Evolutionary conservation across 1,284 basidiomycete species (phyloP), one percentile per base, ranked within the genome.

Genomic region (Calocybe gambosa): DNA sequence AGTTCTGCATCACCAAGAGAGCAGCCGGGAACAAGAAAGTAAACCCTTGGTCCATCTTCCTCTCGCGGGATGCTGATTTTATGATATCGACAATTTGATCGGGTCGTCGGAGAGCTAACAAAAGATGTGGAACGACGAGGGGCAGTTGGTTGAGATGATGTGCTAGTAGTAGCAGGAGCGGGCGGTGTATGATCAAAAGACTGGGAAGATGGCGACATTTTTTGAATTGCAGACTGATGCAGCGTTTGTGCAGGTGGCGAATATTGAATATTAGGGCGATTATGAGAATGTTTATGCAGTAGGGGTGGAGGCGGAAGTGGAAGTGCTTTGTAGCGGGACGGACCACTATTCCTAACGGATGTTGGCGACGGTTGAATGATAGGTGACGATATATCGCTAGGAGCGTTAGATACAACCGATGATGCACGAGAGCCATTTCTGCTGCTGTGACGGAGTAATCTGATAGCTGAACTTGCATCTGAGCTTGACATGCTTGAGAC

Each of bases 1-100:
- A 83, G 58, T 51, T 77, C 72, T 21, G 54, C 54, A 52, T 83
- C 70, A 23, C 70, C 71, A 36, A 85, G 68, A 13, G 80, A 76
- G 52, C 82, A 85, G 1, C 80, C 80, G 0, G 82, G 82, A 7
- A 83, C 78, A 19, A 82, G 68, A 62, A 85, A 85, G 52, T 54
- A 72, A 12, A 80, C 61, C 8, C 74, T 72, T 21, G 68, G 69
- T 1, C 73, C 73, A 35, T 67, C 64, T 48, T 78, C 75, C 42
- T 73, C 70, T 28, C 64, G 66, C 0, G 79, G 80, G 12, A 85
- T 57, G 52, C 77, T 80, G 57, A 85, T 78, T 48, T 73, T 77
- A 56, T 79, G 80, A 60, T 78, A 85, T 33, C 77, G 74, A 51
- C 82, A 85, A 47, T 82, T 73, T 2, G 82, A 82, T 4, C 82